Percentiles rank a stretch among this genome's conserved stretches.
phyloP scores from a whole-genome alignment of 2,329 filamentous ascomycete species.

The Penicillium sp. region DNA sequence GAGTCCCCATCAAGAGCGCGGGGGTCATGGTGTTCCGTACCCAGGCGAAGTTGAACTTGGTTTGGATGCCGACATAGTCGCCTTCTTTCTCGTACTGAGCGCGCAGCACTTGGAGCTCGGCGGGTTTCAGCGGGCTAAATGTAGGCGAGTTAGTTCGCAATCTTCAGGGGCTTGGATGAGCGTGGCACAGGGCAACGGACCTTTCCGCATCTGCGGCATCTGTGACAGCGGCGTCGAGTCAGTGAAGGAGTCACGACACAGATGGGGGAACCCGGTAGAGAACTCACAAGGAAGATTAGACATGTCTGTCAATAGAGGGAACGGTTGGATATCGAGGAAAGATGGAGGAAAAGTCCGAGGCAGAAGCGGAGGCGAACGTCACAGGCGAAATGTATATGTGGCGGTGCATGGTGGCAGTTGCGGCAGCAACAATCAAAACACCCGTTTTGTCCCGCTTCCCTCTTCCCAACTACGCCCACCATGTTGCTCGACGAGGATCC shows the following conservation, averaged over 20 bases:
- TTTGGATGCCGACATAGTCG: conserved; percentile 93
- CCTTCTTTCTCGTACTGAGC: conserved; percentile 97
- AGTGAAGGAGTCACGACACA: neutral
- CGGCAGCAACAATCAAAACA: conserved; percentile 37
- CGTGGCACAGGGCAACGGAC: conserved; percentile 47
- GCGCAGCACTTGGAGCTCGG: conserved; percentile 88
- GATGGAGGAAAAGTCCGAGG: conserved; percentile 8
- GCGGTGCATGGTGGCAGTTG: conserved; percentile 41
- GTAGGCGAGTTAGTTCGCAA: conserved; percentile 11
- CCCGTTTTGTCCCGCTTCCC: conserved; percentile 1
- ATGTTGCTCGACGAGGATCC: conserved; percentile 97
- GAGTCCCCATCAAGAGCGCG: neutral
- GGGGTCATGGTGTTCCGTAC: conserved; percentile 51
- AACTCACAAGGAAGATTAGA: conserved; percentile 53
- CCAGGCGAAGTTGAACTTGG: conserved; percentile 99
- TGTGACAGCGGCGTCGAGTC: conserved; percentile 41
- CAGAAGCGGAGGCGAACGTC: conserved; percentile 20
- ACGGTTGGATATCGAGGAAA: neutral
- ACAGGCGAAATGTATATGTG: conserved; percentile 32
- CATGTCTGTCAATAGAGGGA: conserved; percentile 28
- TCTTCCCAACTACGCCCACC: conserved; percentile 39
- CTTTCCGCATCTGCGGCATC: conserved; percentile 98
- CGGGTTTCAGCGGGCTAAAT: conserved; percentile 76
- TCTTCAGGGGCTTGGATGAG: neutral
- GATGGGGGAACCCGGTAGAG: neutral